phyloP scores from a whole-genome alignment of 2,329 filamentous ascomycete species.

The Diaporthe vexans region DNA sequence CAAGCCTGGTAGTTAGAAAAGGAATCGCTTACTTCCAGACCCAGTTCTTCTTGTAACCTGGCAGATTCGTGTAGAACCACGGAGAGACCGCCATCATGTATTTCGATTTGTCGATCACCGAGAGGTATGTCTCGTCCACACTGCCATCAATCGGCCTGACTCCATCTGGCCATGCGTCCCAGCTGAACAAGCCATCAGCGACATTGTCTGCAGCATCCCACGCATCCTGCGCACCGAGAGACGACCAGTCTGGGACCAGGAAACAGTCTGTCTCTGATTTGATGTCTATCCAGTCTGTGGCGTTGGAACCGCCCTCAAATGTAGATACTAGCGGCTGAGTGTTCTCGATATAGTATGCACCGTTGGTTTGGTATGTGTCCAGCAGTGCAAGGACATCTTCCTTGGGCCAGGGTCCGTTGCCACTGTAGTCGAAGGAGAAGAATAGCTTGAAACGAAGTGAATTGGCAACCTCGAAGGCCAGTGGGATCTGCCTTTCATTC shows the following conservation, averaged over 20 bases:
- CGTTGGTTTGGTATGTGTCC: constrained; percentile 45
- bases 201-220: constrained; percentile 41
- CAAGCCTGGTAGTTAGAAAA: not conserved
- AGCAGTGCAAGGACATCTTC: constrained; percentile 47
- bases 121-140: constrained; percentile 52
- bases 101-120: constrained; percentile 51
- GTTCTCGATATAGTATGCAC: constrained; percentile 48
- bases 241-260: constrained; percentile 64
- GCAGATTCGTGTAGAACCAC: constrained; percentile 73
- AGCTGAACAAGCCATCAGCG: constrained; percentile 55
- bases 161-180: constrained; percentile 55
- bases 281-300: constrained; percentile 60
- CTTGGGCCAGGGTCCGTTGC: constrained; percentile 48
- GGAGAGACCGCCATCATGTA: constrained; percentile 70
- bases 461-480: constrained; percentile 49
- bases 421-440: constrained; percentile 58
- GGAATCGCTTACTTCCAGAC: constrained; percentile 63
- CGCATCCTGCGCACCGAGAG: constrained; percentile 51
- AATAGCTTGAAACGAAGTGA: constrained; percentile 51
- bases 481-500: constrained; percentile 40
- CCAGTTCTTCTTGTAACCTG: constrained; percentile 72
- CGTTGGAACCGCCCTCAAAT: constrained; percentile 61
- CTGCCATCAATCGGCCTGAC: constrained; percentile 48
- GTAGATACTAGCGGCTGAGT: constrained; percentile 62
- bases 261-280: constrained; percentile 51